A percentile compares a stretch with the other conserved stretches of the same genome.
These are phyloP conservation scores for Musa acuminata DNA, from an alignment of 176 grass and related monocot genomes.

Conservation along the genomic window DNA sequence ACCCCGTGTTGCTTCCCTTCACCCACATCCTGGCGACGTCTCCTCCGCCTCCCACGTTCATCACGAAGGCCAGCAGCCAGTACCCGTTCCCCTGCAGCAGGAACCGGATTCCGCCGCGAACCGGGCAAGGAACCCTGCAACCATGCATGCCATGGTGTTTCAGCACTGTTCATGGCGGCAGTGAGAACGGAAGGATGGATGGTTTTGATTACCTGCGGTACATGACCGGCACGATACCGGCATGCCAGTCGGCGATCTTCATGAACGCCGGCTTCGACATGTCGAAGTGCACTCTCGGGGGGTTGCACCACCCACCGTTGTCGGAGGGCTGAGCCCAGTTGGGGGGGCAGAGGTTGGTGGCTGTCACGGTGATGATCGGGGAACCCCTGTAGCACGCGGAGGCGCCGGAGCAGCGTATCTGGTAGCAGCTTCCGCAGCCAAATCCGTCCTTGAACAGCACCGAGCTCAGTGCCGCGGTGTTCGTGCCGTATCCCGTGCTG, in stretches of 20 bases:
- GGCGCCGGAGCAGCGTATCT: conserved; percentile 42
- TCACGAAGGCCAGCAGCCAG: conserved; percentile 43
- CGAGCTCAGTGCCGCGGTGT: conserved; percentile 30
- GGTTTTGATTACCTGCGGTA: conserved; percentile 42
- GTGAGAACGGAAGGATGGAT: background rate
- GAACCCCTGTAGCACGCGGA: conserved; percentile 28
- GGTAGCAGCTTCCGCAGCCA: conserved; percentile 39
- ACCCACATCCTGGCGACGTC: conserved; percentile 30
- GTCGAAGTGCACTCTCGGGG: conserved; percentile 67
- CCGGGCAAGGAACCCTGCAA: conserved; percentile 42
- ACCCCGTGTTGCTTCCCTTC: conserved; percentile 6
- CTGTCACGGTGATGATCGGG: conserved; percentile 32
- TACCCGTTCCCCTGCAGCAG: conserved; percentile 49
- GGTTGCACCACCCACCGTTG: conserved; percentile 83
- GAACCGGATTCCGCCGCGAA: conserved; percentile 36
- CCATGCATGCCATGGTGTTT: no score
- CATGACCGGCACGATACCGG: conserved; percentile 58
- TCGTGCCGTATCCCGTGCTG: conserved; percentile 1
- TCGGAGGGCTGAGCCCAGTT: conserved; percentile 34
- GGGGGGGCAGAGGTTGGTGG: conserved; percentile 73
- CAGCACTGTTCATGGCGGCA: background rate
- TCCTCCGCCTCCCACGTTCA: conserved; percentile 51
- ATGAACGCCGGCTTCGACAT: conserved; percentile 46
- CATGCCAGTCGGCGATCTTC: conserved; percentile 25
- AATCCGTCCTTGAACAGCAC: conserved; percentile 20